phyloP scores from a whole-genome alignment of 1,284 basidiomycete species.

The Cryptococcus floricola region DNA sequence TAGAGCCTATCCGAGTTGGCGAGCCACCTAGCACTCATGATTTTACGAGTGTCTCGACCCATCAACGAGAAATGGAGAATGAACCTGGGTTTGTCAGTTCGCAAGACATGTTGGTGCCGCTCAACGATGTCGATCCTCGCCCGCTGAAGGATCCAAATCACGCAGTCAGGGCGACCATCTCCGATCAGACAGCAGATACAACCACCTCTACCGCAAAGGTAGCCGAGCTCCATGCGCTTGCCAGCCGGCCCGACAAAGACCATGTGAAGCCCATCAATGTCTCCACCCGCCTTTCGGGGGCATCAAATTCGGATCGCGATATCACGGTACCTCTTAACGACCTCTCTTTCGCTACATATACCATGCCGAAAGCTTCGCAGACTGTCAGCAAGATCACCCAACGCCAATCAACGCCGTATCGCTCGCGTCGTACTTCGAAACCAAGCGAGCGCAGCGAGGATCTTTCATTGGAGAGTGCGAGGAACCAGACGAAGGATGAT shows the following conservation, averaged over 20 bases:
- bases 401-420: constrained; percentile 13
- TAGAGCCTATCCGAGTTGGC: neutral
- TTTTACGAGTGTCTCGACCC: no score
- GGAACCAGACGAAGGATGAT: neutral
- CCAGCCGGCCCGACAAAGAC: no score
- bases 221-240: no score
- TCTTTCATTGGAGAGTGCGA: neutral
- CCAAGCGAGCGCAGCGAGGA: neutral
- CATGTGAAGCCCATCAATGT: no score
- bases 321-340: constrained; percentile 18
- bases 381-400: constrained; percentile 12
- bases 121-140: constrained; percentile 7
- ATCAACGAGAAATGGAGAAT: no score
- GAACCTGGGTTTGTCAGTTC: constrained; percentile 2
- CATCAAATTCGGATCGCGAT: constrained; percentile 7
- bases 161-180: neutral
- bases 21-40: no score
- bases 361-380: neutral
- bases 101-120: constrained; percentile 11
- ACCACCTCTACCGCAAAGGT: no score
- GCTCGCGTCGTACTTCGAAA: neutral
- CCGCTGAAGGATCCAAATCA: neutral
- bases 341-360: neutral
- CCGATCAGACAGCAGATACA: neutral
- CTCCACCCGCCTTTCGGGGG: no score